These are phyloP conservation scores for Sesbania bispinosa DNA, from an alignment of 306 rosid genomes.

Conservation along the genomic window DNA sequence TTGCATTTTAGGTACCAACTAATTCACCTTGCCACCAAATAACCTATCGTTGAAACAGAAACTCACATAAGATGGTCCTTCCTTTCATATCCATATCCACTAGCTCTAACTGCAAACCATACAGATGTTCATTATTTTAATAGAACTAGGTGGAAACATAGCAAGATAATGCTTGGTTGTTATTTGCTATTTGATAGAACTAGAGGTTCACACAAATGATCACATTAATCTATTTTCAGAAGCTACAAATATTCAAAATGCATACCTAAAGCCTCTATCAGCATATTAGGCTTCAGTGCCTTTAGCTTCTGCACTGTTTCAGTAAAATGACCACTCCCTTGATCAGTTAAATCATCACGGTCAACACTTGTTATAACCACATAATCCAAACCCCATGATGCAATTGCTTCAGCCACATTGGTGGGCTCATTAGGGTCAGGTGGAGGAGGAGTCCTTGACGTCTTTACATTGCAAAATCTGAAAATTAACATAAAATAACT, in stretches of 20 bases:
- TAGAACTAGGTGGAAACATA: background rate
- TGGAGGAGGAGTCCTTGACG: conserved; percentile 93
- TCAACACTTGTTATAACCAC: conserved; percentile 99
- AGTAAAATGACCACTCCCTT: conserved; percentile 94
- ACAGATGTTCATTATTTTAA: background rate
- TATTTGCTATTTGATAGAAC: conserved; percentile 3
- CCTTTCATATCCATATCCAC: conserved; percentile 9
- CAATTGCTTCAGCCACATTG: conserved; percentile 98
- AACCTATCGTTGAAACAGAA: conserved; percentile 1
- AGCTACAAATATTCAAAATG: background rate
- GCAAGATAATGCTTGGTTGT: background rate
- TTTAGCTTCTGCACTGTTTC: conserved; percentile 92
- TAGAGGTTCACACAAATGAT: background rate
- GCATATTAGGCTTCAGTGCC: conserved; percentile 81
- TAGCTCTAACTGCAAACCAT: conserved; percentile 10
- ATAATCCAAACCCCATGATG: conserved; percentile 97
- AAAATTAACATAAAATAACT: conserved; percentile 16
- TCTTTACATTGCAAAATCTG: conserved; percentile 98
- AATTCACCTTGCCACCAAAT: background rate
- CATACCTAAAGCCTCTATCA: conserved; percentile 91
- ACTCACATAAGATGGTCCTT: background rate
- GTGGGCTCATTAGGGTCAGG: conserved; percentile 94
- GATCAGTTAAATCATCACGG: conserved; percentile 94
- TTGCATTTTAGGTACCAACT: background rate
- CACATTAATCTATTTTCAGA: conserved; percentile 11